Conservation (phyloP, 1,139 yeast species). For the Saccharomycopsis phalli region DNA sequence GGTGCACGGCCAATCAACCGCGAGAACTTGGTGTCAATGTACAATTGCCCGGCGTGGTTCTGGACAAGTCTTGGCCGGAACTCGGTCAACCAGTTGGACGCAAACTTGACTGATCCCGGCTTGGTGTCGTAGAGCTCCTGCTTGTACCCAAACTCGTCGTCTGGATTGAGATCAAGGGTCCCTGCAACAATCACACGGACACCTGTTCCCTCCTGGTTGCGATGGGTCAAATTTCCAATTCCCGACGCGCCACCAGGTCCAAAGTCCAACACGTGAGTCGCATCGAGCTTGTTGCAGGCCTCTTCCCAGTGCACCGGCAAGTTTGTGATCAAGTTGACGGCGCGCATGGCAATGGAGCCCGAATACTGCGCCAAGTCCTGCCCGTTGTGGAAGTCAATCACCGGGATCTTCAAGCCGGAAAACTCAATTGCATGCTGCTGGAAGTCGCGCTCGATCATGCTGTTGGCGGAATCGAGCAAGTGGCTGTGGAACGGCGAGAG, state of each 20-base stretch:
- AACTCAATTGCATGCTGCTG: slow-evolving; percentile 48
- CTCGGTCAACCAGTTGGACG: slow-evolving; percentile 86
- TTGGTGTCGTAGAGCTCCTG: slow-evolving; percentile 83
- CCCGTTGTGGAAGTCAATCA: slow-evolving; percentile 85
- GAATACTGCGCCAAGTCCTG: slow-evolving; percentile 53
- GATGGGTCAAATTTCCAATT: slow-evolving; percentile 88
- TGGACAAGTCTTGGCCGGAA: slow-evolving; percentile 79
- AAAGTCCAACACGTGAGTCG: slow-evolving; percentile 83
- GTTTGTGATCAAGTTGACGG: slow-evolving; percentile 74
- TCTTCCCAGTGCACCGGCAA: slow-evolving; percentile 92
- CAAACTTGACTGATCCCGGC: slow-evolving; percentile 59
- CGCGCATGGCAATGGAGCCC: slow-evolving; percentile 53
- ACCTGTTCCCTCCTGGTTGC: slow-evolving; percentile 98
- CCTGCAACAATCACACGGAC: slow-evolving; percentile 92
- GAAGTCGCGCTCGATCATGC: slow-evolving; percentile 58
- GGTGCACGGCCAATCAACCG: slow-evolving; percentile 93
- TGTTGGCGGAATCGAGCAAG: slow-evolving; percentile 65
- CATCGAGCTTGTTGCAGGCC: slow-evolving; percentile 67
- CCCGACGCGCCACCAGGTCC: slow-evolving; percentile 99
- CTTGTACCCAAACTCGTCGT: slow-evolving; percentile 87
- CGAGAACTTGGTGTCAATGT: slow-evolving; percentile 90
- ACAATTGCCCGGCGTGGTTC: slow-evolving; percentile 61
- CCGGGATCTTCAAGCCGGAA: slow-evolving; percentile 66
- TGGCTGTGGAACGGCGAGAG: slow-evolving; percentile 96
- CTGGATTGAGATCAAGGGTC: slow-evolving; percentile 60